Evolutionary conservation across 345 rosid species (phyloP).

Genomic region (Eucalyptus caleyi): DNA sequence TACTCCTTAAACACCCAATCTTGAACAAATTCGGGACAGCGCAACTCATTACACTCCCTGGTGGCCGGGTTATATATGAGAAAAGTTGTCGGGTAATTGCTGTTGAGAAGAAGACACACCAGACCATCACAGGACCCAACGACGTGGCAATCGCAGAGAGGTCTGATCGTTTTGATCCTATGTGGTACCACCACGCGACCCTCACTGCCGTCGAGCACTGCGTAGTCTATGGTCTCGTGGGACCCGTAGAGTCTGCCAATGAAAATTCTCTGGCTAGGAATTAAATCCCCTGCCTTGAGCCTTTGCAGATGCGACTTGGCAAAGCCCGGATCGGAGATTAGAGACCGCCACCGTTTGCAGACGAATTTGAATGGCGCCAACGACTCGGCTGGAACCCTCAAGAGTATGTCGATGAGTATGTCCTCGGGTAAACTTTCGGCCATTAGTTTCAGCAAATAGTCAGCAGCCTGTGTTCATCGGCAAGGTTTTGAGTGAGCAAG

Average conservation of each 20-base stretch:
- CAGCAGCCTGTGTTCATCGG: too few species aligned
- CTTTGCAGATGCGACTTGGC: background rate
- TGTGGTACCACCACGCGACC: background rate
- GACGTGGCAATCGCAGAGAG: background rate
- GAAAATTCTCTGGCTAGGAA: background rate
- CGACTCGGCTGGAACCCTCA: too few species aligned
- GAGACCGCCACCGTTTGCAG: background rate
- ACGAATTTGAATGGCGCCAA: too few species aligned
- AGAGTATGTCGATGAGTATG: too few species aligned
- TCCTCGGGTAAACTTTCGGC: too few species aligned
- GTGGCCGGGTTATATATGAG: background rate
- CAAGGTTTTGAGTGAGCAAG: too few species aligned
- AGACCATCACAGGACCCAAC: background rate
- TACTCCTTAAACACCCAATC: background rate
- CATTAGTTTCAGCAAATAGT: too few species aligned
- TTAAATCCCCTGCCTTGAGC: background rate
- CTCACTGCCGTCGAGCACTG: background rate
- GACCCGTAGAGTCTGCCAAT: background rate
- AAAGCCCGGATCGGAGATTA: background rate
- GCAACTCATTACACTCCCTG: background rate
- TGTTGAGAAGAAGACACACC: background rate
- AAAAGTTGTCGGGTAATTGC: background rate
- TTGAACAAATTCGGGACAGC: background rate
- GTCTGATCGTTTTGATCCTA: background rate
- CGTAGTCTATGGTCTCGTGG: background rate